phyloP scores from a whole-genome alignment of 1,139 yeast genomes.

The Geotrichum candidum region DNA sequence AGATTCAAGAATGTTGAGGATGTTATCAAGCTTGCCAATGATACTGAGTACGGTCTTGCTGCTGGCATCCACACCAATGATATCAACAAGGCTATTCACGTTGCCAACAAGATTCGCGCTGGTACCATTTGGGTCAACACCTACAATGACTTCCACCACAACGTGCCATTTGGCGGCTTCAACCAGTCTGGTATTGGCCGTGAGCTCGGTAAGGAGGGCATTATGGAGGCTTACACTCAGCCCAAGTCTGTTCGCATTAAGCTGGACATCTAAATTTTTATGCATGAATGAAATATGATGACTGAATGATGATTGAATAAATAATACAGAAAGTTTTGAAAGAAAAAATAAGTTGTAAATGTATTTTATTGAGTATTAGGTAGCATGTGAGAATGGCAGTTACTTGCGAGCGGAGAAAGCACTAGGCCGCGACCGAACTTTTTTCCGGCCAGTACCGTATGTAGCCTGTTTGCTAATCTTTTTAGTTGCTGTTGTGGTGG shows the following conservation, averaged over 20 bases:
- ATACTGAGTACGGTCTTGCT: conserved; percentile 71
- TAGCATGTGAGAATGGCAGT: neutral
- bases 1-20: conserved; percentile 67
- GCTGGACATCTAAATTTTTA: conserved; percentile 7
- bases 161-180: conserved; percentile 79
- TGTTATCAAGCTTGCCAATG: conserved; percentile 60
- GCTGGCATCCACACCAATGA: conserved; percentile 73
- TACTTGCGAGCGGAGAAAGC: neutral
- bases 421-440: neutral
- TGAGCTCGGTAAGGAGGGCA: conserved; percentile 77
- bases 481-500: neutral
- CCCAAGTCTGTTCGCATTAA: conserved; percentile 55
- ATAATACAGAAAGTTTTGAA: neutral
- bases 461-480: neutral
- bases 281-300: neutral
- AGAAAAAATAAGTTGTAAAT: neutral
- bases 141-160: conserved; percentile 75
- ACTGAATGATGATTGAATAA: neutral
- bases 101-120: conserved; percentile 50
- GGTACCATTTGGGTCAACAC: conserved; percentile 83
- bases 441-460: neutral
- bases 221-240: conserved; percentile 70
- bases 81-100: conserved; percentile 52
- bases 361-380: neutral
- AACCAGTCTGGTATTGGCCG: conserved; percentile 87